Percentiles rank a stretch among this genome's conserved stretches.
These are phyloP conservation scores for Haematococcus lacustris DNA, from an alignment of 139 green algal species.

Conservation along the genomic window DNA sequence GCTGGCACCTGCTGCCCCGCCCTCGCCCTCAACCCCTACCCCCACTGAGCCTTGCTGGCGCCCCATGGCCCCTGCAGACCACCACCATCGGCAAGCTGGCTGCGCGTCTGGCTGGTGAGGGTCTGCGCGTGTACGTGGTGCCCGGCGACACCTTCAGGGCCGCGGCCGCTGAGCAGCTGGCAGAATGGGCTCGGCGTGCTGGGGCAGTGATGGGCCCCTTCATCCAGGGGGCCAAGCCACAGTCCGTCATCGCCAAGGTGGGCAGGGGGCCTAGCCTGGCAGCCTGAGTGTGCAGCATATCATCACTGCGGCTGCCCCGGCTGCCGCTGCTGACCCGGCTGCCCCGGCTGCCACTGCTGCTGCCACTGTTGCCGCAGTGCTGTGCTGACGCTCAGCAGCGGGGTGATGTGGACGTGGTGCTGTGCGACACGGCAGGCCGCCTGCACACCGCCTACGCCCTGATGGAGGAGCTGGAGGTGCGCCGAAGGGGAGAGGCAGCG, in stretches of 20 bases:
- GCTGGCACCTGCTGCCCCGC: no score
- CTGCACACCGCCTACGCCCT: conserved; percentile 92
- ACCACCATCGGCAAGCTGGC: conserved; percentile 89
- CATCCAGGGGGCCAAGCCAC: conserved; percentile 35
- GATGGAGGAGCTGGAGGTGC: conserved; percentile 80
- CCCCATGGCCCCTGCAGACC: conserved; percentile 15
- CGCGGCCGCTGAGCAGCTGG: conserved; percentile 90
- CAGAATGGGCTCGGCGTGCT: conserved; percentile 72
- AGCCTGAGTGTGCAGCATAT: no score
- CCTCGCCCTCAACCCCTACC: no score
- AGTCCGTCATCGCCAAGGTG: conserved; percentile 22
- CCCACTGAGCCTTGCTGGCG: no score
- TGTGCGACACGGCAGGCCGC: conserved; percentile 85
- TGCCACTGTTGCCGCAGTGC: no score
- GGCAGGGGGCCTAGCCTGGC: no score
- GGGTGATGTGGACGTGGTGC: conserved; percentile 58
- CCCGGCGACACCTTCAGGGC: conserved; percentile 96
- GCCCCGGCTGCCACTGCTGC: no score
- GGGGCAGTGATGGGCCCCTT: conserved; percentile 53
- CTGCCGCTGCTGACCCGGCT: no score
- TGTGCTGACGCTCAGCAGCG: not conserved
- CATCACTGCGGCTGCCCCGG: no score
- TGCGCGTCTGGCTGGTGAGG: conserved; percentile 50
- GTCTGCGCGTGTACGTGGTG: conserved; percentile 64
- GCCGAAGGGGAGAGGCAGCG: conserved; percentile 1